Base-by-base conservation (phyloP, 768 basidiomycete species). In the Dendrothele bispora region DNA sequence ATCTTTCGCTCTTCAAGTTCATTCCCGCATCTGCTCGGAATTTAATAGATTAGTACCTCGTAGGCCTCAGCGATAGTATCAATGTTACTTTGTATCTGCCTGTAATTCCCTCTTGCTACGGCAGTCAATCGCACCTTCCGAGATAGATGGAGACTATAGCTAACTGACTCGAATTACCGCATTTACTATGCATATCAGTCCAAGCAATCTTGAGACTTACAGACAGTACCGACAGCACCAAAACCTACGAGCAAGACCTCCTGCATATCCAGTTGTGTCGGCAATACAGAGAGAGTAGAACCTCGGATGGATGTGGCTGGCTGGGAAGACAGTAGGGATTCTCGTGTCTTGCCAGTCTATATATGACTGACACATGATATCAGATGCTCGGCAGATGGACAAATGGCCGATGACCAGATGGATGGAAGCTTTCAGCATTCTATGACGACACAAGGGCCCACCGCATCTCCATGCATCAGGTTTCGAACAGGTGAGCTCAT, bases 71-170 rank as follows among this genome's bases (percentile, higher is more conserved):
- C 17, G 12, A n/a, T 14, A 5, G 6, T 6, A 17, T 15, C n/a
- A 17, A 21, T 6, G 10, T 4, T 12, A 80, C 82, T 68, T n/a
- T 72, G 67, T 8, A 82, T 72, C 1, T 70, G 64, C 7, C 80
- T 73, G 58, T 79, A 86, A 51, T 88, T 87, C 40, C 86, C 80
- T 47, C 88, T 66, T 1, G 88, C 88, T 2, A 91, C 84, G n/a
- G 73, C 83, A 2, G 88, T 90, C 8, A 91, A 77, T 72, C 1
- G 77, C 84, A 28, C 74, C 66, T 11, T 80, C 77, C 54, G 81
- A 79, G 50, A 75, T 67, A 51, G 79, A 76, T 68, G 7, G 18
- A 40, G 29, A 40, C 24, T 40, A 24, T 26, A 20, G 18, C 39
- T 37, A 21, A 14, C 44, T 46, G n/a, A 36, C 14, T 18, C 43